A percentile compares a stretch with the other conserved stretches of the same genome.
phyloP scores from a whole-genome alignment of 2,329 filamentous ascomycete species.

The Leptographium galeiforme region DNA sequence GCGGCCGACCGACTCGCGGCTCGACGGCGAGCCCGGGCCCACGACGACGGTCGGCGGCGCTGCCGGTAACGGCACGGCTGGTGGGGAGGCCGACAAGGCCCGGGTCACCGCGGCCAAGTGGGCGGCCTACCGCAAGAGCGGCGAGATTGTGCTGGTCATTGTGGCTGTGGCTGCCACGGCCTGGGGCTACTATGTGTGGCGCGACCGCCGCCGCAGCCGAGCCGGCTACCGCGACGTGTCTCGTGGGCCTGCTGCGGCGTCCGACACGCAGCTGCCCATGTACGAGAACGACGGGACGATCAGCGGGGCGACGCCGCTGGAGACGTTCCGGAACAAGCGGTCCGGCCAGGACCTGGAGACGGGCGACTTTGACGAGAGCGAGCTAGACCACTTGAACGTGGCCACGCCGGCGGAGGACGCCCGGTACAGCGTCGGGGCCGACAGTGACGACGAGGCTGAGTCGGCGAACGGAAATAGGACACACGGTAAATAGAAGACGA shows the following conservation, averaged over 20 bases:
- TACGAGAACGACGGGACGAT: conserved; percentile 10
- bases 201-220: conserved; percentile 37
- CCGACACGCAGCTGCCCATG: conserved; percentile 9
- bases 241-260: conserved; percentile 21
- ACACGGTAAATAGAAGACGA: too few relatives aligned
- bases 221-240: conserved; percentile 39
- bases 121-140: conserved; percentile 78
- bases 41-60: conserved; percentile 66
- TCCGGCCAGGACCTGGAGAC: conserved; percentile 42
- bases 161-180: conserved; percentile 58
- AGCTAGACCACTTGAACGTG: conserved; percentile 47
- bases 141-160: conserved; percentile 72
- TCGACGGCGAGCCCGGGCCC: conserved; percentile 74
- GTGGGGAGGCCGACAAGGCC: conserved; percentile 41
- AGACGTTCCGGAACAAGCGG: conserved; percentile 33
- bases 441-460: conserved; percentile 38
- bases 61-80: conserved; percentile 45
- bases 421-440: conserved; percentile 44
- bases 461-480: neutral
- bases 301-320: conserved; percentile 22
- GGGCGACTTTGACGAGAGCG: conserved; percentile 52
- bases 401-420: conserved; percentile 32
- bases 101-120: conserved; percentile 72
- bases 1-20: conserved; percentile 59
- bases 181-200: conserved; percentile 65